Percentiles rank a stretch among this genome's conserved stretches.
Conservation (phyloP, 139 green algal species). For the Pycnococcus provasolii region DNA sequence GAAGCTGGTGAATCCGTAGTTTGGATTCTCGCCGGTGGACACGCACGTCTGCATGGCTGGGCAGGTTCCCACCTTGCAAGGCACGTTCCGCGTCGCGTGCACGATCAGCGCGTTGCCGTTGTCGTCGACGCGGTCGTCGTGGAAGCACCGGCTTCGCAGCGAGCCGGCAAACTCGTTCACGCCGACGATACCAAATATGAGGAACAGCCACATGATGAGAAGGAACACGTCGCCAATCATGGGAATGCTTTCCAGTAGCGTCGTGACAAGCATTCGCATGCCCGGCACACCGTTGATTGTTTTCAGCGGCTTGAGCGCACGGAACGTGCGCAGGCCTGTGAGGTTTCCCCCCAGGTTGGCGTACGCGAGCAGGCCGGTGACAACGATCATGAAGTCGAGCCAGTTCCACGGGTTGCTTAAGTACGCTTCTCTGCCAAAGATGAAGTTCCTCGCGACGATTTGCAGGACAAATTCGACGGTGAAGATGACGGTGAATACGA, state of each 20-base stretch:
- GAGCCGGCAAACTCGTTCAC: conserved; percentile 39
- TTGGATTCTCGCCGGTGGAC: not conserved
- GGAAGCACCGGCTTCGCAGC: conserved; percentile 12
- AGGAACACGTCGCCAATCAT: conserved; percentile 32
- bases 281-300: conserved; percentile 20
- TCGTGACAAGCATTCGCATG: conserved; percentile 34
- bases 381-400: conserved; percentile 31
- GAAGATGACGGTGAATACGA: conserved; percentile 38
- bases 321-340: not conserved
- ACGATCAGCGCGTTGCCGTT: not conserved
- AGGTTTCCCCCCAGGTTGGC: conserved; percentile 11
- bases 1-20: conserved; percentile 24
- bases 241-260: conserved; percentile 30
- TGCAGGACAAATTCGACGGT: conserved; percentile 34
- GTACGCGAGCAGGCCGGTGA: conserved; percentile 3
- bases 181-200: conserved; percentile 42
- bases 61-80: not conserved
- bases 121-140: too few relatives aligned
- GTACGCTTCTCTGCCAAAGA: conserved; percentile 21
- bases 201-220: conserved; percentile 26
- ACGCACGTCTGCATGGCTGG: conserved; percentile 8
- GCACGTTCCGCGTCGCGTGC: not conserved
- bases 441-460: conserved; percentile 27
- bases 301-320: conserved; percentile 17
- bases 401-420: conserved; percentile 25